Base-by-base conservation (phyloP, 768 basidiomycete species). In the Pleurotus eryngii region DNA sequence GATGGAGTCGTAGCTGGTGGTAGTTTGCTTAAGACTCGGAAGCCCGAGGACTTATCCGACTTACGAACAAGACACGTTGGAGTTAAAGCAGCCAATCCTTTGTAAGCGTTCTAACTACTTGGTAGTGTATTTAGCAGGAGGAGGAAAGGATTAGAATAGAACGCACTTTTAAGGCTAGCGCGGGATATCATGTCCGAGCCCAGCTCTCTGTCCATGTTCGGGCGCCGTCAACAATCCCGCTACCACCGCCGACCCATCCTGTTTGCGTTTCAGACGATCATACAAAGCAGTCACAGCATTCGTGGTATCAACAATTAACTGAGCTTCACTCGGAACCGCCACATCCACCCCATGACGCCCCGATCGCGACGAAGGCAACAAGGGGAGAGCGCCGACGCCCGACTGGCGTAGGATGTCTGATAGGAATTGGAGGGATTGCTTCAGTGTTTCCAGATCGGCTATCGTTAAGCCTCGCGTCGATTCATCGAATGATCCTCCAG, bases 331-430 rank as follows among this genome's bases (percentile, higher is more conserved):
- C 7, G 70, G 74, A 8, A 65, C n/a, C 35, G 49, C 46, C 42
- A 43, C 60, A 39, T 61, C 57, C 11, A 40, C 55, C 6, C 20
- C 55, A 11, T 17, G 20, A 27, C 38, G 55, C 15, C 37, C 9
- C 2, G 49, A 18, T 27, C 15, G 49, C 17, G 26, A 24, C 7
- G 46, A 14, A 1, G 72, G 70, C 4, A 81, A 67, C 8, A 85
- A 60, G 1, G 87, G 86, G 47, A 86, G 76, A 1, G 83, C 86
- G 2, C 87, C 88, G 15, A 89, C 78, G n/a, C 87, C 87, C 0
- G 81, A 79, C 51, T 81, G 75, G 1, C 80, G 76, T 59, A 89
- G 70, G 30, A 78, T 59, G 8, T 85, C 79, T 4, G 74, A 69
- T 9, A 86, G 72, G 1, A 70, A 53, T 11, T 75, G 70, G 1